These are phyloP conservation scores for Aspergillus aculeatus DNA, from an alignment of 2,329 filamentous ascomycete species.

Conservation along the genomic window DNA sequence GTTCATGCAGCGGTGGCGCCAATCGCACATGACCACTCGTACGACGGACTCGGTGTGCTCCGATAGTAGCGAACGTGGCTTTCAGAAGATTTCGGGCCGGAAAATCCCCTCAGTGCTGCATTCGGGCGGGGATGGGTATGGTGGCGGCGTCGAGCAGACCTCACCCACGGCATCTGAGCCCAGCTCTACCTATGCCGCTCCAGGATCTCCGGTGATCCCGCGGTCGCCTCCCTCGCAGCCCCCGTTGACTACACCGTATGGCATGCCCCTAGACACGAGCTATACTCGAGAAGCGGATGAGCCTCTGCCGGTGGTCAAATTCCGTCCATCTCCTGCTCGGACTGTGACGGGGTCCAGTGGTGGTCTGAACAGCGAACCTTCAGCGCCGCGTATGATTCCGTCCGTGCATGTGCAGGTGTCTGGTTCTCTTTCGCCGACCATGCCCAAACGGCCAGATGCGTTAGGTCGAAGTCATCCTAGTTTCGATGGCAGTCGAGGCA, in stretches of 20 bases:
- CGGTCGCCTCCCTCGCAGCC: constrained; percentile 26
- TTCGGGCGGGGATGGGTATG: constrained; percentile 48
- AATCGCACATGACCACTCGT: constrained; percentile 36
- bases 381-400: constrained; percentile 25
- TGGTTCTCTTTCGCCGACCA: constrained; percentile 26
- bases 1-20: constrained; percentile 44
- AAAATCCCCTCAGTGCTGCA: constrained; percentile 49
- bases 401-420: constrained; percentile 20
- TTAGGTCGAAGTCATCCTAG: constrained; percentile 44
- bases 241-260: constrained; percentile 30
- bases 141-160: constrained; percentile 34
- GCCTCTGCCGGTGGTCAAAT: constrained; percentile 31
- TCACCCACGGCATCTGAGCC: constrained; percentile 31
- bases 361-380: constrained; percentile 24
- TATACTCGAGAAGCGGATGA: constrained; percentile 34
- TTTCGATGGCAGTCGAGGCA: constrained; percentile 46
- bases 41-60: constrained; percentile 38
- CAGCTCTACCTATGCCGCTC: constrained; percentile 21
- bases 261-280: constrained; percentile 32
- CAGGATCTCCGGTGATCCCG: constrained; percentile 25
- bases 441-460: constrained; percentile 35
- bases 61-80: constrained; percentile 45
- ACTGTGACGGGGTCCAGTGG: constrained; percentile 39
- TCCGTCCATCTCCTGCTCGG: constrained; percentile 45
- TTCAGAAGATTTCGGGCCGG: constrained; percentile 50